Conservation (phyloP, 2,329 filamentous ascomycete genomes). For the Clonostachys byssicola region DNA sequence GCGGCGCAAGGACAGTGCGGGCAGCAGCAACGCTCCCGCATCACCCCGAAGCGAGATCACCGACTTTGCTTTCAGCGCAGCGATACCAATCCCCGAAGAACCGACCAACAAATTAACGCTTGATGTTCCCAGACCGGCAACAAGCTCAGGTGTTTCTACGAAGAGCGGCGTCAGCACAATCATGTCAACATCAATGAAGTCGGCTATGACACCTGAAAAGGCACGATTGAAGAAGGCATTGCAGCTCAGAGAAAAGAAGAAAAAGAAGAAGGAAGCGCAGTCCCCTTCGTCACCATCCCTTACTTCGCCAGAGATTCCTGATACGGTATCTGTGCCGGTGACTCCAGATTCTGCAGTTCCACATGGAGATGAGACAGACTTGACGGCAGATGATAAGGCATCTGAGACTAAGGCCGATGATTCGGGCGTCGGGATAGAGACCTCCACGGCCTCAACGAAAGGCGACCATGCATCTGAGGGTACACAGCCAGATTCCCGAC, state of each 20-base stretch:
- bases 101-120: conserved; percentile 5
- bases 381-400: conserved; percentile 21
- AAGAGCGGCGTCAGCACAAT: conserved; percentile 14
- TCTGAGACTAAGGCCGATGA: conserved; percentile 41
- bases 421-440: conserved; percentile 49
- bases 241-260: conserved; percentile 82
- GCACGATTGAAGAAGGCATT: conserved; percentile 90
- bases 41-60: conserved; percentile 27
- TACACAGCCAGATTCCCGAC: conserved; percentile 51
- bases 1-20: conserved; percentile 2
- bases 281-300: background rate
- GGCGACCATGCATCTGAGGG: conserved; percentile 41
- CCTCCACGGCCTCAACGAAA: conserved; percentile 25
- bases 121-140: conserved; percentile 27
- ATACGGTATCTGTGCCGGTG: too few species aligned
- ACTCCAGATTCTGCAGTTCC: background rate
- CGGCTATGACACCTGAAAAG: conserved; percentile 79
- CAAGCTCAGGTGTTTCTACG: conserved; percentile 38
- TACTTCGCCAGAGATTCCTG: background rate
- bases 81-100: conserved; percentile 28
- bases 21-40: conserved; percentile 7
- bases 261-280: conserved; percentile 24
- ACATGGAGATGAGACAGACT: conserved; percentile 9
- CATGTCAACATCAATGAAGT: conserved; percentile 30
- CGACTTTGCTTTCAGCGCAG: conserved; percentile 28